Percentiles rank a stretch among this genome's conserved stretches.
Evolutionary conservation across 805 yeast genomes (phyloP).

Genomic region (Teunomyces pallodes): DNA sequence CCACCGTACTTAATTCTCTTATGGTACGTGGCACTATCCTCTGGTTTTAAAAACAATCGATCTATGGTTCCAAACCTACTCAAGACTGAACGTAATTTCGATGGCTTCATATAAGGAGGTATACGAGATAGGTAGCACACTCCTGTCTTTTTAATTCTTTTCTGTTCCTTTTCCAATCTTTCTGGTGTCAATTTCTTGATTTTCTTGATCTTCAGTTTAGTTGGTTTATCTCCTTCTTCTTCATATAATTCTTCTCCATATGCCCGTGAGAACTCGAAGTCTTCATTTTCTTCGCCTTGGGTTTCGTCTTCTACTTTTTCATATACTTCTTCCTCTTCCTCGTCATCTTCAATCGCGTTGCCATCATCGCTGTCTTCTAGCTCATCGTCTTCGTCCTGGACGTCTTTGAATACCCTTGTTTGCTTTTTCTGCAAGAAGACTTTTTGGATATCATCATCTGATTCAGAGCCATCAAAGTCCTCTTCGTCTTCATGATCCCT

Average conservation of each 20-base stretch:
- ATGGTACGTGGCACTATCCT: slow-evolving; percentile 61
- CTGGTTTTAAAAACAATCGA: slow-evolving; percentile 83
- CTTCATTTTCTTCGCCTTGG: slow-evolving; percentile 13
- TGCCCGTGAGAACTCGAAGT: not conserved
- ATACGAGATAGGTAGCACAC: slow-evolving; percentile 88
- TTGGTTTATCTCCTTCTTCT: slow-evolving; percentile 5
- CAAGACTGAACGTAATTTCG: slow-evolving; percentile 78
- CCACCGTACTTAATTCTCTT: slow-evolving; percentile 84
- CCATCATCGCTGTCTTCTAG: slow-evolving; percentile 14
- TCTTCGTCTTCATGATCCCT: slow-evolving; percentile 1
- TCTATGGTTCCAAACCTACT: slow-evolving; percentile 85
- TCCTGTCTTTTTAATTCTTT: slow-evolving; percentile 69
- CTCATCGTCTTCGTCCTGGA: slow-evolving; percentile 11
- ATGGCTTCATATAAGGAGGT: slow-evolving; percentile 98
- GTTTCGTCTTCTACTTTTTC: slow-evolving; percentile 14
- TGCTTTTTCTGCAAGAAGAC: slow-evolving; percentile 1
- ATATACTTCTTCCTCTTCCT: slow-evolving; percentile 13
- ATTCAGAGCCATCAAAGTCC: slow-evolving; percentile 8
- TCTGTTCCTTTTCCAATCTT: slow-evolving; percentile 52
- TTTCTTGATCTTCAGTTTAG: slow-evolving; percentile 25
- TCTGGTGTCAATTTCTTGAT: slow-evolving; percentile 57
- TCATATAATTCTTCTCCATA: slow-evolving; percentile 1
- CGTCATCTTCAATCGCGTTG: slow-evolving; percentile 12
- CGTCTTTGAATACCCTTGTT: not conserved
- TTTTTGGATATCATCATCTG: slow-evolving; percentile 4